Percentiles rank a stretch among this genome's conserved stretches.
phyloP scores from a whole-genome alignment of 2,329 filamentous ascomycete genomes.

The Emmonsiellopsis sp. region DNA sequence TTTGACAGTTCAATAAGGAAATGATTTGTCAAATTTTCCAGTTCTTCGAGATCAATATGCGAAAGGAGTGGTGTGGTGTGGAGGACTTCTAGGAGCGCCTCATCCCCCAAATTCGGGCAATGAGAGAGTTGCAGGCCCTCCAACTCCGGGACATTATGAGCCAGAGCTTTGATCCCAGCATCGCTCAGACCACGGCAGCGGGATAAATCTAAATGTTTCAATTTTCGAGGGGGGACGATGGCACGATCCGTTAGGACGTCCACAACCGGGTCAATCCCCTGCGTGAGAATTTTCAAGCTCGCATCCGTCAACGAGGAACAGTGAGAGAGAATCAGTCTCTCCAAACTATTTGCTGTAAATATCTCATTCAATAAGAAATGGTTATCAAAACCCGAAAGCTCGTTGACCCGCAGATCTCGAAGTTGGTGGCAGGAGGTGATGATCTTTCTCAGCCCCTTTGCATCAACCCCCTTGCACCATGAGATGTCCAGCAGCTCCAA shows the following conservation, averaged over 20 bases:
- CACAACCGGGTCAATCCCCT: conserved; percentile 66
- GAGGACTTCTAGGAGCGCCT: conserved; percentile 61
- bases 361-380: conserved; percentile 62
- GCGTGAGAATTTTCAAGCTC: conserved; percentile 62
- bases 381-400: conserved; percentile 72
- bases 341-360: conserved; percentile 71
- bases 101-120: conserved; percentile 65
- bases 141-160: conserved; percentile 65
- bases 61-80: conserved; percentile 68
- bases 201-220: conserved; percentile 79
- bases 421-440: conserved; percentile 64
- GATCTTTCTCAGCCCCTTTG: conserved; percentile 63
- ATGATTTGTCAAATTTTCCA: conserved; percentile 66
- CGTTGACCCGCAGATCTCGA: conserved; percentile 71
- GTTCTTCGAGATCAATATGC: conserved; percentile 82
- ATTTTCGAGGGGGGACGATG: conserved; percentile 64
- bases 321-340: conserved; percentile 71
- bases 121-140: conserved; percentile 78
- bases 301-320: conserved; percentile 71
- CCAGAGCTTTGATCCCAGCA: conserved; percentile 60
- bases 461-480: conserved; percentile 83
- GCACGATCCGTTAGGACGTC: conserved; percentile 71
- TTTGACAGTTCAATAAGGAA: conserved; percentile 66
- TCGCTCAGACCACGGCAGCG: conserved; percentile 68
- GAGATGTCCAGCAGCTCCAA: conserved; percentile 84